Base-by-base conservation (phyloP, 495 filamentous ascomycete genomes). In the Parathielavia hyrcaniae region DNA sequence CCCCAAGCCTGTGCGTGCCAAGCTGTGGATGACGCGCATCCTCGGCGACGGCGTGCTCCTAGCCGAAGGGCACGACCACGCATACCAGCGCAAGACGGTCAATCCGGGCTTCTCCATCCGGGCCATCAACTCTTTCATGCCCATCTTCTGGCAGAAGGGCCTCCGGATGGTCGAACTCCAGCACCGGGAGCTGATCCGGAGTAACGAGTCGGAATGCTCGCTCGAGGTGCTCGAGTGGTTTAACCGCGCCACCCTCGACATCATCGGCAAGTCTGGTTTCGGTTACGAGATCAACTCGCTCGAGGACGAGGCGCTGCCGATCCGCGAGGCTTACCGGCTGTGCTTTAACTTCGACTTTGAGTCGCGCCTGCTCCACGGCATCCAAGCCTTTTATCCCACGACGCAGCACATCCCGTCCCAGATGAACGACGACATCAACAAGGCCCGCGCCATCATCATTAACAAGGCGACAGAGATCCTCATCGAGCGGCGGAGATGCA, bases 241-340 rank as follows among this genome's bases (percentile, higher is more conserved):
- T 34, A 77, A 77, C 57, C 67, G 76, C 22, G 71, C 73, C 30
- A 77, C 77, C 0, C 74, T 81, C 16, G 78, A 81, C 59, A 79
- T 81, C 54, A 81, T 81, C 53, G 76, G 74, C 36, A 66, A 73
- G 58, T 76, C 78, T 9, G 78, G 76, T 1, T 79, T 81, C 52
- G 77, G 76, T 4, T 72, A 69, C 23, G 73, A 77, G 3, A 71
- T 79, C 45, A 65, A 71, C 55, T 72, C 75, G 0, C 67, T 81
- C 5, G 60, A 67, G n/a, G 45, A 78, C 60, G 70, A 72, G 0
- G 61, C 75, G 9, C 68, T 66, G 1, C 72, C 71, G 5, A 64
- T 79, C 35, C 71, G 74, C 39, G 67, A 73, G 60, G 73, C 74
- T 4, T 81, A 79, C 55, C 67, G 70, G 5, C 61, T 73, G 1